phyloP scores from a whole-genome alignment of 345 rosid genomes.

The Orychophragmus violaceus region DNA sequence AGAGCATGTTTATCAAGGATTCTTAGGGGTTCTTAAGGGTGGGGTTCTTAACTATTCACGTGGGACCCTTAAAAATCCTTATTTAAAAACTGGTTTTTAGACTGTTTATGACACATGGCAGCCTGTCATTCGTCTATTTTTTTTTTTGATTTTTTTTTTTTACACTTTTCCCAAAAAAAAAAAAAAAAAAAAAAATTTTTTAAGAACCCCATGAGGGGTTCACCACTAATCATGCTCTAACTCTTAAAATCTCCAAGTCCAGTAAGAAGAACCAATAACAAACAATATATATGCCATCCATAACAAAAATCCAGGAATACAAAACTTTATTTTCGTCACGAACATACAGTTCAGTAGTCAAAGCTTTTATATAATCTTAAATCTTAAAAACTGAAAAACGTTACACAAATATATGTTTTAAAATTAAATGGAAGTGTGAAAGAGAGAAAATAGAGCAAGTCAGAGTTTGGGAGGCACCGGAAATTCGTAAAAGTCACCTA shows the following conservation, averaged over 20 bases:
- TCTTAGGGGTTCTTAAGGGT: too few species aligned
- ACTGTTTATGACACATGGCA: too few species aligned
- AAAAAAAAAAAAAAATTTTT: too few species aligned
- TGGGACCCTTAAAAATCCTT: too few species aligned
- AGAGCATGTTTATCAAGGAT: too few species aligned
- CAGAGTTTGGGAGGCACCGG: conserved; percentile 24
- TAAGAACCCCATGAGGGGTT: too few species aligned
- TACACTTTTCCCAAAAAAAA: too few species aligned
- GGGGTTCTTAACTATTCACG: too few species aligned
- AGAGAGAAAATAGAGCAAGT: conserved; percentile 12
- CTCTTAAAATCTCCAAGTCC: background rate
- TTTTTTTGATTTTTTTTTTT: too few species aligned
- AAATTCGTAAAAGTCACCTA: conserved; percentile 13
- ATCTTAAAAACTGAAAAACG: background rate
- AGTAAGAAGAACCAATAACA: conserved; percentile 11
- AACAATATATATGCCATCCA: background rate
- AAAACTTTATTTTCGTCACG: background rate
- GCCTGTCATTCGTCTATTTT: too few species aligned
- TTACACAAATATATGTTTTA: background rate
- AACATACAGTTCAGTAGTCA: conserved; percentile 2
- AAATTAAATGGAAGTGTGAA: conserved; percentile 14
- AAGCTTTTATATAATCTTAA: background rate
- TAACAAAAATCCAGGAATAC: background rate
- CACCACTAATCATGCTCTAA: too few species aligned
- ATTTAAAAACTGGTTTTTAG: too few species aligned